A percentile compares a stretch with the other conserved stretches of the same genome.
Evolutionary conservation across 495 filamentous ascomycete species (phyloP).

Genomic region (Oidiodendron maius): DNA sequence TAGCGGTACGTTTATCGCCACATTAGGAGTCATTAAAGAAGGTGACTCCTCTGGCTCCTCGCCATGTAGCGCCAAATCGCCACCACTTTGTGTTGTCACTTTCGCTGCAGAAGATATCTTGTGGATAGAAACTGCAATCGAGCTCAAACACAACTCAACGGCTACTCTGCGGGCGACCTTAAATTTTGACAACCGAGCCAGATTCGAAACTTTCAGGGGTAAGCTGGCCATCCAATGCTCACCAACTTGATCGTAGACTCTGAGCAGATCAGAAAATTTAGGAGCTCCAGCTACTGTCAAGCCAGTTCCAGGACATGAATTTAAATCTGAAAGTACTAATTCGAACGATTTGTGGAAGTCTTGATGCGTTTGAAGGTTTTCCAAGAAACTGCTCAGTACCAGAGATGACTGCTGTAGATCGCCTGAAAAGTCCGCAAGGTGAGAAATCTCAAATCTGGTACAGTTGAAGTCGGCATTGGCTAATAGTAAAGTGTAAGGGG

Average conservation of each 20-base stretch:
- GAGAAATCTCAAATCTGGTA: slow-evolving; percentile 11
- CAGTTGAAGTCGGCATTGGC: slow-evolving; percentile 1
- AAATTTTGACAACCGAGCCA: slow-evolving; percentile 15
- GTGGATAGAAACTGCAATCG: slow-evolving; percentile 12
- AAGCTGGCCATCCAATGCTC: slow-evolving; percentile 17
- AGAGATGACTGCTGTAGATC: slow-evolving; percentile 16
- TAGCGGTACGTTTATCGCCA: not conserved
- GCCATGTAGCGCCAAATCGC: not conserved
- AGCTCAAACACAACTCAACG: slow-evolving; percentile 20
- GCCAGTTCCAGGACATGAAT: slow-evolving; percentile 3
- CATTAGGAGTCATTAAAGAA: slow-evolving; percentile 7
- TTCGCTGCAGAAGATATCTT: slow-evolving; percentile 4
- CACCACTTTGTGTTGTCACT: not conserved
- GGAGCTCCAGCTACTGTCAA: not conserved
- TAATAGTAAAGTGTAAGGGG: not conserved
- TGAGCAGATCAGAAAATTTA: slow-evolving; percentile 4
- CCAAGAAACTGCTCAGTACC: slow-evolving; percentile 7
- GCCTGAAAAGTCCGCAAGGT: slow-evolving; percentile 5
- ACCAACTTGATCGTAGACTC: slow-evolving; percentile 18
- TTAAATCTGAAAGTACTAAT: slow-evolving; percentile 11
- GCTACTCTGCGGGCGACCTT: slow-evolving; percentile 19
- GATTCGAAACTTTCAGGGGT: slow-evolving; percentile 8
- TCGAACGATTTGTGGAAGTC: slow-evolving; percentile 2
- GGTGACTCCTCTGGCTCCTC: slow-evolving; percentile 9
- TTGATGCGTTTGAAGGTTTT: slow-evolving; percentile 5